Conservation (phyloP, 768 basidiomycete genomes). For the Podaxis sp. region DNA sequence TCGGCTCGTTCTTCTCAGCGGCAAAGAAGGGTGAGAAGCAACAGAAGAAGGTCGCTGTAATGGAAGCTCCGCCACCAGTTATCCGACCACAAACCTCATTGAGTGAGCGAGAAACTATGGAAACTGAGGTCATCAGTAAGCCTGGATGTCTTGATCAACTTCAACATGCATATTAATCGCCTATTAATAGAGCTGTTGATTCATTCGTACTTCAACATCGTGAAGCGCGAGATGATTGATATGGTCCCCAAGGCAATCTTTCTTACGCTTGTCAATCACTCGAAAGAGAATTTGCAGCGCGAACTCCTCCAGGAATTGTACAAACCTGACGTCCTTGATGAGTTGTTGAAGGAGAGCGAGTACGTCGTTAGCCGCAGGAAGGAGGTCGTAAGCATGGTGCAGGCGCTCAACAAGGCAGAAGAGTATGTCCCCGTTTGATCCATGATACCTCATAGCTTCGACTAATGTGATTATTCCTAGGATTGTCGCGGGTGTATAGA, state of each 20-base stretch:
- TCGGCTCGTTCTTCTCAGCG: constrained; percentile 90
- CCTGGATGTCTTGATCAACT: constrained; percentile 20
- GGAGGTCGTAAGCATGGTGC: constrained; percentile 92
- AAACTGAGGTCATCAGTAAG: constrained; percentile 99
- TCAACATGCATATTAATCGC: constrained; percentile 2
- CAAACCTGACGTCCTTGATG: constrained; percentile 94
- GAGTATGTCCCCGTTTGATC: constrained; percentile 56
- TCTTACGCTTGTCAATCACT: constrained; percentile 85
- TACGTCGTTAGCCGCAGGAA: constrained; percentile 86
- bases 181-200: constrained; percentile 79
- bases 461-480: constrained; percentile 20
- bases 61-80: constrained; percentile 76
- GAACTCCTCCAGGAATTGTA: constrained; percentile 96
- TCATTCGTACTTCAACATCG: constrained; percentile 95
- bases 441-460: constrained; percentile 4
- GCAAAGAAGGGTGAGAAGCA: constrained; percentile 56
- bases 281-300: constrained; percentile 93
- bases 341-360: constrained; percentile 93
- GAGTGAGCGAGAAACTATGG: constrained; percentile 95
- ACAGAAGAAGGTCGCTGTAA: constrained; percentile 42
- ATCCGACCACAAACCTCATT: constrained; percentile 91
- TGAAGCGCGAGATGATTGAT: constrained; percentile 99
- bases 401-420: constrained; percentile 95
- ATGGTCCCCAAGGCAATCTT: constrained; percentile 98
- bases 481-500: constrained; percentile 34